Percentiles rank a stretch among this genome's conserved stretches.
Conservation (phyloP, 2,329 filamentous ascomycete species). For the Trichoderma endophyticum region DNA sequence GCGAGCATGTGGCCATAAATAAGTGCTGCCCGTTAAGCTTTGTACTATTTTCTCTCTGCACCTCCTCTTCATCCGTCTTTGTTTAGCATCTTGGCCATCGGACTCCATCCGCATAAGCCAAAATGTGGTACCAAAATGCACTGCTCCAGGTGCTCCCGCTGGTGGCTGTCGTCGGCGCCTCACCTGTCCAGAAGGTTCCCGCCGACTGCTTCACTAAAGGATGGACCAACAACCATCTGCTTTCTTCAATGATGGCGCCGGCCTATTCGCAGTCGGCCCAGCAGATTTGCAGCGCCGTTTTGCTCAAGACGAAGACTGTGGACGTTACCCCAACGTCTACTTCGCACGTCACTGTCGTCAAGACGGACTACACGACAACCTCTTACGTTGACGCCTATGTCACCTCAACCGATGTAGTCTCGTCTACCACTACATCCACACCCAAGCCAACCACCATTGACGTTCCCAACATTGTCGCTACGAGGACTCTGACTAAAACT, state of each 20-base stretch:
- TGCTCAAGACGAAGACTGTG: neutral
- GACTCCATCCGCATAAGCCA: neutral
- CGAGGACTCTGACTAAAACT: neutral
- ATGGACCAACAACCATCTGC: neutral
- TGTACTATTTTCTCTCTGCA: neutral
- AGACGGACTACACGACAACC: neutral
- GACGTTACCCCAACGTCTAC: neutral
- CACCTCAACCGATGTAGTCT: neutral
- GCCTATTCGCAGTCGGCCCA: neutral
- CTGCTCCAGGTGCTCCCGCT: neutral
- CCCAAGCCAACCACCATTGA: neutral
- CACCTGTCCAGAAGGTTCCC: neutral
- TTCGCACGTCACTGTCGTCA: neutral
- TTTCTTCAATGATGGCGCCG: neutral
- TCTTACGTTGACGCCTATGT: neutral
- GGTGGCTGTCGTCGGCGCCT: neutral
- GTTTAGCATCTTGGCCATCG: neutral
- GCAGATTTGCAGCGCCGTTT: neutral
- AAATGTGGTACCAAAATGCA: neutral
- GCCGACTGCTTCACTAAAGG: neutral
- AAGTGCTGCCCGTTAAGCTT: neutral
- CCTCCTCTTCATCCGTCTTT: neutral
- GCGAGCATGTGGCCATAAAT: neutral
- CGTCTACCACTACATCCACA: neutral
- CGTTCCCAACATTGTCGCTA: neutral